These are phyloP conservation scores for Solanum tacnaense DNA, from an alignment of 257 asterid species.

Conservation along the genomic window DNA sequence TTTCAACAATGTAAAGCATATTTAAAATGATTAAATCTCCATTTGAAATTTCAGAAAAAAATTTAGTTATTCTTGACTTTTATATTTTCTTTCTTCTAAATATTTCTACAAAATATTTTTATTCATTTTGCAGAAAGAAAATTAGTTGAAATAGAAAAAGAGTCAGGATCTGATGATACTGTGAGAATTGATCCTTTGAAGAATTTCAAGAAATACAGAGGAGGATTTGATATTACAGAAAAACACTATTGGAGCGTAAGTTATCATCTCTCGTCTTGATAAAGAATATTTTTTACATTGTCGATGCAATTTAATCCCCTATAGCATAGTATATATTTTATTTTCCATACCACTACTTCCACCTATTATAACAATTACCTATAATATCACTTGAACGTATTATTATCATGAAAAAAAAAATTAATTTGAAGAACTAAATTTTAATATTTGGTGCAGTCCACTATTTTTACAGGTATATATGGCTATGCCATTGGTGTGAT, in stretches of 20 bases:
- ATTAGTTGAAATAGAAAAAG: slow-evolving; percentile 15
- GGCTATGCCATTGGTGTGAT: slow-evolving; percentile 51
- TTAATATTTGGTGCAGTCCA: slow-evolving; percentile 44
- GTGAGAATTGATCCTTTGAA: slow-evolving; percentile 69
- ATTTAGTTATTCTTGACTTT: neutral
- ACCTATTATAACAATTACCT: neutral
- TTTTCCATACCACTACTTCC: neutral
- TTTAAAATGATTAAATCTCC: too few species aligned
- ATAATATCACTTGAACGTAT: too few species aligned
- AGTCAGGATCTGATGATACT: slow-evolving; percentile 29
- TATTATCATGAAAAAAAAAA: neutral
- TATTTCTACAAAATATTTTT: neutral
- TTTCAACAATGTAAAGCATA: neutral
- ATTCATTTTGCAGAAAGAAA: slow-evolving; percentile 22
- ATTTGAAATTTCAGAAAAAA: too few species aligned
- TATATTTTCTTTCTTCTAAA: neutral
- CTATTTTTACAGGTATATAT: slow-evolving; percentile 57
- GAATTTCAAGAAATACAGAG: slow-evolving; percentile 58
- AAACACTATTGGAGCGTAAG: slow-evolving; percentile 85
- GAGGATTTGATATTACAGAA: slow-evolving; percentile 71
- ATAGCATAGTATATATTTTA: neutral
- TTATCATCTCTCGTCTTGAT: neutral
- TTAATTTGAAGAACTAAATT: neutral
- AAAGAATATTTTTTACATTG: neutral
- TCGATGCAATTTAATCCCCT: neutral